Evolutionary conservation across 2,329 filamentous ascomycete genomes (phyloP).

Genomic region (Alternaria panax): DNA sequence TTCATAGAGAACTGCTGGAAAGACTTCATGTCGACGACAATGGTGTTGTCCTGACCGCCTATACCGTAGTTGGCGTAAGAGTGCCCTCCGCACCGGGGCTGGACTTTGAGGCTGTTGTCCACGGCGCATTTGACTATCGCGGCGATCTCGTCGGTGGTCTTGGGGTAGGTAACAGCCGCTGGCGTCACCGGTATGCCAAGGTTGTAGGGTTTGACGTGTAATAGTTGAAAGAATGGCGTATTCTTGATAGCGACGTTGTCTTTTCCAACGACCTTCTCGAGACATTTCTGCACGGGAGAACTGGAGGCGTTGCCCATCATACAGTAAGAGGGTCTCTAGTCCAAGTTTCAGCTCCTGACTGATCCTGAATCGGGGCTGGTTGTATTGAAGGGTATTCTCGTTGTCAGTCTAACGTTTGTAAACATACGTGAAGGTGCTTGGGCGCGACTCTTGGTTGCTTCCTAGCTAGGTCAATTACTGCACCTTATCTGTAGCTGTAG

Average conservation of each 20-base stretch:
- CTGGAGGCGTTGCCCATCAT: constrained; percentile 44
- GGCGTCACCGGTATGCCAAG: constrained; percentile 53
- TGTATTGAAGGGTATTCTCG: neutral
- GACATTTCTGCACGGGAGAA: constrained; percentile 37
- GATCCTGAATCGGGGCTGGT: neutral
- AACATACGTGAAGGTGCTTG: neutral
- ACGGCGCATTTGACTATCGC: constrained; percentile 66
- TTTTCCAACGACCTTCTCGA: constrained; percentile 38
- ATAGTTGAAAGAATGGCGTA: constrained; percentile 38
- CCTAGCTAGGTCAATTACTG: neutral
- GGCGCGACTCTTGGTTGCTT: neutral
- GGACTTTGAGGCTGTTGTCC: constrained; percentile 60
- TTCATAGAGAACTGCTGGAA: constrained; percentile 58
- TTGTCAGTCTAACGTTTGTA: neutral
- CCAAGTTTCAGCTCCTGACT: neutral
- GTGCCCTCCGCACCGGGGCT: constrained; percentile 70
- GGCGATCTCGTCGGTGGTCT: constrained; percentile 61
- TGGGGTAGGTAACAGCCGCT: constrained; percentile 64
- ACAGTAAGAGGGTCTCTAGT: neutral
- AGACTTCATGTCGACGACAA: constrained; percentile 60
- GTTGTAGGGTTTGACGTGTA: constrained; percentile 50
- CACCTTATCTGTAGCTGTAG: neutral
- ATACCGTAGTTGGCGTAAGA: constrained; percentile 64
- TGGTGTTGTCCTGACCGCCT: constrained; percentile 56
- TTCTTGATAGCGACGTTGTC: constrained; percentile 33